Base-by-base conservation (phyloP, 164 flowering plant species). In the Stephania yunnanensis region DNA sequence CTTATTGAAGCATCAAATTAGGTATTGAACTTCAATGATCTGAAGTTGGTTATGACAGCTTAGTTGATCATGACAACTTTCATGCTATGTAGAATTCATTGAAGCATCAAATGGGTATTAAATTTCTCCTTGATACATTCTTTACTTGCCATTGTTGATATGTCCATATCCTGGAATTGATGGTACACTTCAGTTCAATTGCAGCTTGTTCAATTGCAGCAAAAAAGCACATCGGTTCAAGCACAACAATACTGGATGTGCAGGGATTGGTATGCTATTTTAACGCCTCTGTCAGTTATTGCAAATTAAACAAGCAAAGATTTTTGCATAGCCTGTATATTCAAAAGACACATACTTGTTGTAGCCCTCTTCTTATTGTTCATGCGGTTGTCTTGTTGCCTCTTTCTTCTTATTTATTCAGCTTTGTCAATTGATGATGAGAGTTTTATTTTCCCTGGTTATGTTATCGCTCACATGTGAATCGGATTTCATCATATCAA, bases 201-300 rank as follows among this genome's bases (percentile, higher is more conserved):
- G n/a, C 97, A 67, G 94, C 98, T 8, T 95, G 99, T 84, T 92
- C 99, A 36, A 85, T 95, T 83, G 96, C 99, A 70, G 91, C 95
- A 70, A 92, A 88, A 83, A 87, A 82, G 71, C 88, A 80, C 65
- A 93, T 95, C 69, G 86, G 85, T 80, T 80, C 94, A 69, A 91
- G 92, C 44, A 93, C 99, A 69, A 92, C 99, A 29, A 90, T 95
- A 48, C 76, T 95, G 79, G 99, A 95, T 87, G 99, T 93, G 76
- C 91, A 93, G n/a, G 99, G 99, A 68, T 80, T 95, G 97, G 99
- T 95, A 86, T 64, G 92, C 73, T 68, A 36, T 36, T 5, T 76
- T 58, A 42, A 25, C 11, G 17, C 25, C 46, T 46, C 68, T 50
- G 42, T 25, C 25, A 25, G 25, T 36, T 0, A 36, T 36, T 36